phyloP scores from a whole-genome alignment of 495 filamentous ascomycete genomes.

The Amniculicola lignicola region DNA sequence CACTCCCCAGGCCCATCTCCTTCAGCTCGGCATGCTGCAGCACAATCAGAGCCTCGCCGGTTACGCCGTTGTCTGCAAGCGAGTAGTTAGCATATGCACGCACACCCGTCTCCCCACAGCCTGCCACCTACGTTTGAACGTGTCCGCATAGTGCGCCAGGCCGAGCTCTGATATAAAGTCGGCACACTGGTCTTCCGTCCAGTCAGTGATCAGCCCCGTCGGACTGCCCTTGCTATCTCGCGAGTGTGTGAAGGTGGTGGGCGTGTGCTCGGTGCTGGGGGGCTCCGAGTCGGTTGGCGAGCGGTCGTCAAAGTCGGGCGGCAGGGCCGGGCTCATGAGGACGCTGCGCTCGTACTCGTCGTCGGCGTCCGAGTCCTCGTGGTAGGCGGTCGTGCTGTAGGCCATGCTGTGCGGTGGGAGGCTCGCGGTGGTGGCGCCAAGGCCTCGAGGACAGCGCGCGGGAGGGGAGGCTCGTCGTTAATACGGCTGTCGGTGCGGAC shows the following conservation, averaged over 20 bases:
- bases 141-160: slow-evolving; percentile 76
- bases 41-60: slow-evolving; percentile 85
- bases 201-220: slow-evolving; percentile 77
- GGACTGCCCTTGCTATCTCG: slow-evolving; percentile 67
- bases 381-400: slow-evolving; percentile 54
- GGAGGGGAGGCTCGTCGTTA: slow-evolving; percentile 28
- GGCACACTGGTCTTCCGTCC: slow-evolving; percentile 83
- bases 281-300: slow-evolving; percentile 80
- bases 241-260: slow-evolving; percentile 73
- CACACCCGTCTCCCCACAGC: not conserved
- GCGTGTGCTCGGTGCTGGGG: slow-evolving; percentile 79
- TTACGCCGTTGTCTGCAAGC: slow-evolving; percentile 79
- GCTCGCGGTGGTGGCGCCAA: slow-evolving; percentile 8
- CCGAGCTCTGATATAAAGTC: slow-evolving; percentile 79
- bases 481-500: too few relatives aligned
- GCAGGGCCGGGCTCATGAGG: slow-evolving; percentile 68
- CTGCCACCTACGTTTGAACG: slow-evolving; percentile 65
- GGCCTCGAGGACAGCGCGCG: slow-evolving; percentile 1
- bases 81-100: not conserved
- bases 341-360: slow-evolving; percentile 89
- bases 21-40: slow-evolving; percentile 90
- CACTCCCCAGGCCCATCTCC: slow-evolving; percentile 86
- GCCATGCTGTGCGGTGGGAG: slow-evolving; percentile 41
- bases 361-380: slow-evolving; percentile 88
- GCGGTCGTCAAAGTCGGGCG: slow-evolving; percentile 65